Evolutionary conservation across 495 filamentous ascomycete species (phyloP), one percentile per base, ranked within the genome.

Genomic region (Daldinia vernicosa): DNA sequence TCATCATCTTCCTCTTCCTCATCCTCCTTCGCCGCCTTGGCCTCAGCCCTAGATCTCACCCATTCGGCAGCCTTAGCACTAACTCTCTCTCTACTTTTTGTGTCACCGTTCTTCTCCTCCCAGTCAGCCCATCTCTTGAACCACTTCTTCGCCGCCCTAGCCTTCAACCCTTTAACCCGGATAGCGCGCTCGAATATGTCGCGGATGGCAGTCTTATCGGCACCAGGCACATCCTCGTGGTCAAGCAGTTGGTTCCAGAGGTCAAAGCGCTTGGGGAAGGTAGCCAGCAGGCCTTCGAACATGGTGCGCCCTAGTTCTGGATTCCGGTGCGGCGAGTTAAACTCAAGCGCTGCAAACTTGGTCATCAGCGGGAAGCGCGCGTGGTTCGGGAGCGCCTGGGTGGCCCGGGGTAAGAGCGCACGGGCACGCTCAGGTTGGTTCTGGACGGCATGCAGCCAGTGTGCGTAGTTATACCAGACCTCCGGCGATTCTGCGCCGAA

Each of bases 381-480:
- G 75, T 89, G 78, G 80, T 60, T 82, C 65, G 60, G 89, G 15
- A 99, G 88, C 6, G 92, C 90, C 81, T 98, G 94, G 33, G 90
- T 88, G 32, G 96, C 95, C 56, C 95, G 91, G 11, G 90, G 85
- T n/a, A 98, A 88, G 6, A 98, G 84, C 0, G 86, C 88, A 40
- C 94, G 92, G 14, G 90, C 94, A 32, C 90, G 87, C 19, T 90
- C 89, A 0, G 92, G 88, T n/a, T 86, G 83, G 65, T 85, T 82
- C 52, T 87, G 79, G 27, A 85, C 90, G 58, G 88, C 87, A 81
- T 95, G 89, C 40, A 98, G 86, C 88, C 97, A 97, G 75, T 89
- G 91, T 47, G 94, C 95, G 80, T 97, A 97, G 84, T 98, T 98
- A 82, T 93, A 82, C 90, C 92, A 98, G 78, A 98, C 88, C 52